A percentile compares a stretch with the other conserved stretches of the same genome.
Conservation (phyloP, 2,329 filamentous ascomycete genomes). For the Aspergillus sp. region DNA sequence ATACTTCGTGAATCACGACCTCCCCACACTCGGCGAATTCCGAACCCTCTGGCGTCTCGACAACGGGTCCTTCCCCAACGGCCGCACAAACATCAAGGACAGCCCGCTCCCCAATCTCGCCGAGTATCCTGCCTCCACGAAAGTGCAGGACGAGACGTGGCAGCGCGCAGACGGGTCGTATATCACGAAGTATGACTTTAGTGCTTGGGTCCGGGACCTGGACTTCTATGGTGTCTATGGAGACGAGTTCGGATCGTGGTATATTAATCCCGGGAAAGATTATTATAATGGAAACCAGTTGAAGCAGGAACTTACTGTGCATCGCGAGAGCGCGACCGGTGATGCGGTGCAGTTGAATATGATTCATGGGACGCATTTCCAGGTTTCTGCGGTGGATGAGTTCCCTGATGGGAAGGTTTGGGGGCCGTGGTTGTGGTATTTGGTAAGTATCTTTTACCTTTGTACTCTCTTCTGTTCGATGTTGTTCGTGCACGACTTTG, state of each 20-base stretch:
- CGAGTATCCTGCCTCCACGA: slow-evolving; percentile 46
- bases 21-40: slow-evolving; percentile 52
- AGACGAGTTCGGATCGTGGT: slow-evolving; percentile 51
- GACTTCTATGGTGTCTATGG: slow-evolving; percentile 55
- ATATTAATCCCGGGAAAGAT: slow-evolving; percentile 52
- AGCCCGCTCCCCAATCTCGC: slow-evolving; percentile 45
- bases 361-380: slow-evolving; percentile 54
- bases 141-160: slow-evolving; percentile 58
- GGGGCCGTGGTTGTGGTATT: slow-evolving; percentile 48
- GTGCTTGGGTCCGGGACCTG: slow-evolving; percentile 39
- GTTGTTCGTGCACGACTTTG: no score
- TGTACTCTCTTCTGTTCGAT: no score
- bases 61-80: slow-evolving; percentile 49
- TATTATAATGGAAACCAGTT: slow-evolving; percentile 55
- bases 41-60: slow-evolving; percentile 53
- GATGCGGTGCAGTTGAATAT: slow-evolving; percentile 56
- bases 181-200: slow-evolving; percentile 55
- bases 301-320: slow-evolving; percentile 55
- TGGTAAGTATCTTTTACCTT: slow-evolving; percentile 17
- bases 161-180: slow-evolving; percentile 48
- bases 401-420: slow-evolving; percentile 45
- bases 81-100: slow-evolving; percentile 48
- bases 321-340: slow-evolving; percentile 51
- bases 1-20: slow-evolving; percentile 53
- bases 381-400: slow-evolving; percentile 36